These are phyloP conservation scores for Phytophthora pluvialis DNA, from an alignment of 352 stramenopile species.

Conservation along the genomic window DNA sequence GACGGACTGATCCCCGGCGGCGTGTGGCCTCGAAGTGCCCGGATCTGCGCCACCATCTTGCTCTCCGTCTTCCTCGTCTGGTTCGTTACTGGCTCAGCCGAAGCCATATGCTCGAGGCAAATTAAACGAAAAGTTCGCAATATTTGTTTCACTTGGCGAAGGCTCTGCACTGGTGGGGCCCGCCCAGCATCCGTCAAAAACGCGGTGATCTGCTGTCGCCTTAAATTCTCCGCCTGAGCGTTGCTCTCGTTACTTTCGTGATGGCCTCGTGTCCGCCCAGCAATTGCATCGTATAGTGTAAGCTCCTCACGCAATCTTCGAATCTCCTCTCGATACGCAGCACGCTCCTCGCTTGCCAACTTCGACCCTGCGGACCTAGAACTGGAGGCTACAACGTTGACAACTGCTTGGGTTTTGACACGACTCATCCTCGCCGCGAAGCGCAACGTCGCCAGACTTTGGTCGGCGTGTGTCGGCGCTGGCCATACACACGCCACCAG, in stretches of 20 bases:
- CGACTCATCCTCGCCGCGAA: conserved; percentile 91
- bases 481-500: conserved; percentile 90
- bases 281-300: conserved; percentile 67
- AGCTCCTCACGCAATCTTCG: conserved; percentile 62
- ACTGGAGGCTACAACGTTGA: conserved; percentile 53
- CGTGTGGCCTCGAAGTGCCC: conserved; percentile 42
- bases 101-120: conserved; percentile 38
- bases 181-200: conserved; percentile 46
- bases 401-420: conserved; percentile 76
- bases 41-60: conserved; percentile 63
- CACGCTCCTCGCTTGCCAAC: conserved; percentile 25
- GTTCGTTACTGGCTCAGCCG: conserved; percentile 6
- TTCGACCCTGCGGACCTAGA: conserved; percentile 17
- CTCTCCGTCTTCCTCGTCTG: conserved; percentile 32
- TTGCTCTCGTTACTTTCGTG: conserved; percentile 35
- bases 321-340: conserved; percentile 54
- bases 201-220: conserved; percentile 26
- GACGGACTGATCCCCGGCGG: conserved; percentile 6
- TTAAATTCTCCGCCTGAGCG: conserved; percentile 30
- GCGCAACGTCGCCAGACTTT: conserved; percentile 90
- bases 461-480: conserved; percentile 68
- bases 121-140: conserved; percentile 53
- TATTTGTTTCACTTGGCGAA: conserved; percentile 55
- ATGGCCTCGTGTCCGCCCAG: conserved; percentile 42
- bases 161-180: conserved; percentile 44